Percentiles rank a stretch among this genome's conserved stretches.
Conservation (phyloP, 139 green algal species). For the Monoraphidium neglectum region DNA sequence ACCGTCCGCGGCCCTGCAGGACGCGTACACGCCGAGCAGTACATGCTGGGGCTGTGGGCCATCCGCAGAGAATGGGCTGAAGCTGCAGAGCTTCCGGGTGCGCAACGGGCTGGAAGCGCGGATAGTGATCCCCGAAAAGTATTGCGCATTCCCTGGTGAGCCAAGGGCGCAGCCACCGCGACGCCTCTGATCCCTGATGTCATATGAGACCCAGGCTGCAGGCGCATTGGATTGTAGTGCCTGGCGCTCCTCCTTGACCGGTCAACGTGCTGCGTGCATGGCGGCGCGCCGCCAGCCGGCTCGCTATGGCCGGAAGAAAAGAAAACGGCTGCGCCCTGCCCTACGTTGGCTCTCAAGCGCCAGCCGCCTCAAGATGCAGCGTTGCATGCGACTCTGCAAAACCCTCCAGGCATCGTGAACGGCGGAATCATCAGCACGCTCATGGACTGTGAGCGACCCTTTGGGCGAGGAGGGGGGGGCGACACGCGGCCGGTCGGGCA, state of each 20-base stretch:
- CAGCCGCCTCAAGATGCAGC: neutral
- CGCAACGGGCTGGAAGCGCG: slow-evolving; percentile 64
- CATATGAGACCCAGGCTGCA: neutral
- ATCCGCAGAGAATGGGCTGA: slow-evolving; percentile 55
- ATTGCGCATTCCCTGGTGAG: slow-evolving; percentile 65
- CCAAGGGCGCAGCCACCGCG: neutral
- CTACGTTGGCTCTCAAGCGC: no score
- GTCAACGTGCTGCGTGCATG: no score
- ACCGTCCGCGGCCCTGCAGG: no score
- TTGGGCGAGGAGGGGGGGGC: no score
- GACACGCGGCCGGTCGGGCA: no score
- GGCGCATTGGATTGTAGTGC: neutral
- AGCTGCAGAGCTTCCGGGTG: slow-evolving; percentile 60
- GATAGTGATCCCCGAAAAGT: slow-evolving; percentile 44
- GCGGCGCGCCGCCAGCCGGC: no score
- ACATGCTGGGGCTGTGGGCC: slow-evolving; percentile 78
- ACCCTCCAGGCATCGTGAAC: slow-evolving; percentile 72
- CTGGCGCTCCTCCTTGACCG: neutral
- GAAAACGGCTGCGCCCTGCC: no score
- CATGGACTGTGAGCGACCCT: no score
- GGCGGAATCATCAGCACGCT: slow-evolving; percentile 73
- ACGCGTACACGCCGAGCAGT: slow-evolving; percentile 70
- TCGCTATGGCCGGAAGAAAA: no score
- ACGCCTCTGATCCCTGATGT: neutral
- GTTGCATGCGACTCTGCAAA: neutral